Base-by-base conservation (phyloP, 2,329 filamentous ascomycete species). In the Clonostachys solani region DNA sequence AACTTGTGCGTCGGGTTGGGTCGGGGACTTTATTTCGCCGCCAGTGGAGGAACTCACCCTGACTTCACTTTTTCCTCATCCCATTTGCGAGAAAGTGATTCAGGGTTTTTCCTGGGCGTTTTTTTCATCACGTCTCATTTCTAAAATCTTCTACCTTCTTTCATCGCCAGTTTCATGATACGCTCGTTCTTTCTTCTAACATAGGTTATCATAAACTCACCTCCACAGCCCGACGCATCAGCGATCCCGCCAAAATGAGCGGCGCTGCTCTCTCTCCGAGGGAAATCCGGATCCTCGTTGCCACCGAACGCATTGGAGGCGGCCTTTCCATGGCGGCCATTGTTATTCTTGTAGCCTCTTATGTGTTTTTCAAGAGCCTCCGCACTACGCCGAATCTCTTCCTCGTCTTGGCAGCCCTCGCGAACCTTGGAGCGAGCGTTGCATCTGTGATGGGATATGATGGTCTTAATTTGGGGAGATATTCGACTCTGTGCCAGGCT, bases 391-490 rank as follows among this genome's bases (percentile, higher is more conserved):
- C 78, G 0, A 83, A 82, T 51, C 73, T 77, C 0, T 83, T 69
- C 41, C 59, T 69, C 9, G 50, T 68, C 6, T 59, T 63, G 46
- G 66, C 65, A 1, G 65, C 62, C 15, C 51, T 66, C n/a, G 64
- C 65, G 42, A 67, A 68, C 50, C 66, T 80, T 3, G 78, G 77
- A 5, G 79, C 79, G 17, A 79, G 78, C 50, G 66, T 75, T 33
- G 87, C 85, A 8, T 89, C 86, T 19, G 71, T 90, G 45, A 87
- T 92, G 46, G 86, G 85, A 1, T 81, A 82, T 42, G 78, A 81
- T 19, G 86, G 84, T 3, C 74, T 90, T 33, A 59, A 68, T 6
- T 67, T 67, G 42, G 81, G 81, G 0, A 64, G 72, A 10, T 63
- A 69, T 1, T 83, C 78, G 16, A 56, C 74, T 6, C 65, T 92